phyloP scores from a whole-genome alignment of 2,329 filamentous ascomycete genomes.

The Cordyceps cicadae region DNA sequence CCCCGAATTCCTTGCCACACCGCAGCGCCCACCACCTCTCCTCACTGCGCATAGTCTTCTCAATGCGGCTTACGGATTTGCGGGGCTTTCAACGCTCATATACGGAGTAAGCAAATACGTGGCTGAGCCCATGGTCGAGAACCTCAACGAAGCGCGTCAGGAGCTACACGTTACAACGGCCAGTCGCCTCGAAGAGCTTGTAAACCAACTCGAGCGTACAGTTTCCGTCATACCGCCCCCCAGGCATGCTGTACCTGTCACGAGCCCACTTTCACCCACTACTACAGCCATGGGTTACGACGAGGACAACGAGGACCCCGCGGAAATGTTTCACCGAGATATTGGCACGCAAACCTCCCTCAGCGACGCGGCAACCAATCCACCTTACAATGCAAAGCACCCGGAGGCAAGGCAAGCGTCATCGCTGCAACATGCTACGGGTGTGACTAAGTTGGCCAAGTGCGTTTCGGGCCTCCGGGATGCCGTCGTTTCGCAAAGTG shows the following conservation, averaged over 20 bases:
- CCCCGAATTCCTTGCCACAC: constrained; percentile 57
- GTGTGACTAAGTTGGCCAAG: constrained; percentile 34
- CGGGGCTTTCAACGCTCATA: constrained; percentile 50
- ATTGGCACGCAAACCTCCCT: constrained; percentile 67
- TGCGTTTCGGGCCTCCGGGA: constrained; percentile 36
- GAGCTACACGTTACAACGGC: constrained; percentile 44
- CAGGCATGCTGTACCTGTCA: constrained; percentile 14
- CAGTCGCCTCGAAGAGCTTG: constrained; percentile 36
- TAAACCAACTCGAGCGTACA: constrained; percentile 43
- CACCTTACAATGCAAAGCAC: neutral
- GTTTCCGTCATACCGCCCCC: constrained; percentile 53
- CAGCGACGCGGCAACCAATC: constrained; percentile 12
- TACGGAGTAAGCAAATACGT: constrained; percentile 66
- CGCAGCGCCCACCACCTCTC: constrained; percentile 49
- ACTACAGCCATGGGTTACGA: neutral
- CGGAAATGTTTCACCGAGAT: constrained; percentile 74
- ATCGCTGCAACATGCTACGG: constrained; percentile 32
- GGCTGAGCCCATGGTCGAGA: constrained; percentile 52
- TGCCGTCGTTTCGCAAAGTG: constrained; percentile 35
- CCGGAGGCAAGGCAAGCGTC: constrained; percentile 15
- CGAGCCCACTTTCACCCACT: constrained; percentile 1
- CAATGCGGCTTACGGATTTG: constrained; percentile 50
- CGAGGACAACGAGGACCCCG: constrained; percentile 54
- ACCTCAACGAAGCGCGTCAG: constrained; percentile 41
- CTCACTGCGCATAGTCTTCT: constrained; percentile 52